These are phyloP conservation scores for Amphichorda felina DNA, from an alignment of 2,329 filamentous ascomycete species.

Conservation along the genomic window DNA sequence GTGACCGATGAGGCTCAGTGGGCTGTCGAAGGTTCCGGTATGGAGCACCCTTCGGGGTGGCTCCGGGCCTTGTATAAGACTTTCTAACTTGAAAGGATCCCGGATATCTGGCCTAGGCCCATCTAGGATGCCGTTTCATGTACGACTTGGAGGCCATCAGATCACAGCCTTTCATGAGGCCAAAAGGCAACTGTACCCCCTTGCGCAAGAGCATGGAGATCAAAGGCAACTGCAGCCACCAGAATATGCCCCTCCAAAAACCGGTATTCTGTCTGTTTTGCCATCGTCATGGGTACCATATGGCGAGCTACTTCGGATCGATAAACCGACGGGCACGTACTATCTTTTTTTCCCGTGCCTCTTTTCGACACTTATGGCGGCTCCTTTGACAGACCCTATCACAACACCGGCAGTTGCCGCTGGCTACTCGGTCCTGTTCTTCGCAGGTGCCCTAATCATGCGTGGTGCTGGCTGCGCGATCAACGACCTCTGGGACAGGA, in stretches of 20 bases:
- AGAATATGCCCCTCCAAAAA: slow-evolving; percentile 56
- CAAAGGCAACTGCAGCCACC: slow-evolving; percentile 7
- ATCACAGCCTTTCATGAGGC: slow-evolving; percentile 3
- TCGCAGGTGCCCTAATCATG: slow-evolving; percentile 70
- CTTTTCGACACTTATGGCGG: slow-evolving; percentile 73
- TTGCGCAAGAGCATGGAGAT: not conserved
- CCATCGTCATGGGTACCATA: slow-evolving; percentile 66
- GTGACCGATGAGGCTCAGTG: slow-evolving; percentile 1
- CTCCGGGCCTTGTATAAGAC: not conserved
- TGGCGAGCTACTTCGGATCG: slow-evolving; percentile 67
- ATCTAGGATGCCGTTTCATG: not conserved
- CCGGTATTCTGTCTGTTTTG: slow-evolving; percentile 57
- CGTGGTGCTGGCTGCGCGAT: slow-evolving; percentile 79
- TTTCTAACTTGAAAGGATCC: not conserved
- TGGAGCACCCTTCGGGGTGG: not conserved
- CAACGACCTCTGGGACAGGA: slow-evolving; percentile 84
- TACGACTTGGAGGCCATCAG: not conserved
- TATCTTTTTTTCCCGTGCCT: slow-evolving; percentile 80
- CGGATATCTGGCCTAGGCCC: not conserved
- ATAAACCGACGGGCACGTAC: slow-evolving; percentile 72
- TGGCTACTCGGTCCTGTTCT: slow-evolving; percentile 57
- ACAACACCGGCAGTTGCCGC: slow-evolving; percentile 48
- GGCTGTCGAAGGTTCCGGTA: not conserved
- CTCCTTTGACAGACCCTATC: slow-evolving; percentile 53
- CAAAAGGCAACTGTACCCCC: not conserved